A percentile compares a stretch with the other conserved stretches of the same genome.
phyloP scores from a whole-genome alignment of 2,329 filamentous ascomycete species.

The Pseudogymnoascus verrucosus region DNA sequence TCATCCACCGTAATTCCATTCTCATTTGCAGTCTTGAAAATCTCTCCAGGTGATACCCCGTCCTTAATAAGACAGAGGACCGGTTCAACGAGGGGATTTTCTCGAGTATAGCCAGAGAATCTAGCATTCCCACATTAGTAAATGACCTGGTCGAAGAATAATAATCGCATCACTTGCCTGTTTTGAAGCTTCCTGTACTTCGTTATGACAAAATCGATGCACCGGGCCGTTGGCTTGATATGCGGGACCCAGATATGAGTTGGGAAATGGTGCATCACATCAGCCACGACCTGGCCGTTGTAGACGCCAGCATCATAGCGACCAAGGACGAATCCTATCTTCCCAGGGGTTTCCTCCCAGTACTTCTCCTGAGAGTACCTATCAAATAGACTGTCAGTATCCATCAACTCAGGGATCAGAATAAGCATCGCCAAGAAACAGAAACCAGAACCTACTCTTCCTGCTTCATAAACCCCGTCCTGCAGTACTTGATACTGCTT shows the following conservation, averaged over 20 bases:
- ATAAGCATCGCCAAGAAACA: background rate
- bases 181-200: background rate
- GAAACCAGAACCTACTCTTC: background rate
- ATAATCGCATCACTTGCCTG: background rate
- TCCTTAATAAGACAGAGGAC: background rate
- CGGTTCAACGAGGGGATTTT: background rate
- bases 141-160: background rate
- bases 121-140: background rate
- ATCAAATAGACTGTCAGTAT: background rate
- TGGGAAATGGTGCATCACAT: background rate
- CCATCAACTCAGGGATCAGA: background rate
- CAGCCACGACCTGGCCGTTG: background rate
- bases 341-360: background rate
- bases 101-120: background rate
- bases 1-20: background rate
- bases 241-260: background rate
- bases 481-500: conserved; percentile 8
- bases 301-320: background rate
- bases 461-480: background rate
- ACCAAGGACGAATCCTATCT: conserved; percentile 3
- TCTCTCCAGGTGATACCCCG: background rate
- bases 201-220: background rate
- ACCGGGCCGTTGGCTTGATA: background rate
- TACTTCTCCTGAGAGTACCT: background rate
- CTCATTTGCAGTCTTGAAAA: background rate